Base-by-base conservation (phyloP, 2,329 filamentous ascomycete species). In the Dactylonectria macrodidyma region DNA sequence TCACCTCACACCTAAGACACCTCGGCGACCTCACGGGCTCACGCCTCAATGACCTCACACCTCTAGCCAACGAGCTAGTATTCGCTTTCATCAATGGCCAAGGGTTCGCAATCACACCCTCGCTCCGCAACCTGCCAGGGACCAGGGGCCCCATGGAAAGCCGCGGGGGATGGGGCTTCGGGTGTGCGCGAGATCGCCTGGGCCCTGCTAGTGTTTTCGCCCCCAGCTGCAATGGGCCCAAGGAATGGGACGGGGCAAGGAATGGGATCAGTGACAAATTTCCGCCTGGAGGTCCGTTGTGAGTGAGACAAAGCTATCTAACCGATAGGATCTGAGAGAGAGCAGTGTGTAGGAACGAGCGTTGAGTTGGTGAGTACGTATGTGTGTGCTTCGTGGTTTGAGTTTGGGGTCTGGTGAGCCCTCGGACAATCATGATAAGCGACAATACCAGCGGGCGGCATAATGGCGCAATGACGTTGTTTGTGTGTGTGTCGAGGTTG, bases 271-370 rank as follows among this genome's bases (percentile, higher is more conserved):
- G 62, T 69, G 68, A 57, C 70, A 75, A 70, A 74, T 77, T 71
- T 69, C 70, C 69, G 58, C 73, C 60, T 65, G 67, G 74, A 77
- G 72, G 70, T 69, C 68, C 70, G 48, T 67, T 60, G 33, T 52
- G 70, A 36, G 68, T 79, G 73, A 79, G 76, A 80, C 78, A 80
- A 10, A 46, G 26, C 58, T 68, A 73, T 73, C 71, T 70, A 70
- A 65, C 71, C 73, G 71, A 77, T 66, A 62, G 65, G 66, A 69
- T 48, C 70, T 70, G 67, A 70, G 65, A 65, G 52, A 30, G 26
- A 30, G 26, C 26, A 30, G 26, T 30, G 44, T 71, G 48, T 59
- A 44, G 66, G 71, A 65, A 65, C 69, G 67, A 65, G 65, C 69
- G 67, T 56, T 48, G 68, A 69, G 62, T 67, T 66, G 47, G 54